Percentiles rank a stretch among this genome's conserved stretches.
Evolutionary conservation across 2,329 filamentous ascomycete genomes (phyloP).

Genomic region (Trichoderma polysporum): DNA sequence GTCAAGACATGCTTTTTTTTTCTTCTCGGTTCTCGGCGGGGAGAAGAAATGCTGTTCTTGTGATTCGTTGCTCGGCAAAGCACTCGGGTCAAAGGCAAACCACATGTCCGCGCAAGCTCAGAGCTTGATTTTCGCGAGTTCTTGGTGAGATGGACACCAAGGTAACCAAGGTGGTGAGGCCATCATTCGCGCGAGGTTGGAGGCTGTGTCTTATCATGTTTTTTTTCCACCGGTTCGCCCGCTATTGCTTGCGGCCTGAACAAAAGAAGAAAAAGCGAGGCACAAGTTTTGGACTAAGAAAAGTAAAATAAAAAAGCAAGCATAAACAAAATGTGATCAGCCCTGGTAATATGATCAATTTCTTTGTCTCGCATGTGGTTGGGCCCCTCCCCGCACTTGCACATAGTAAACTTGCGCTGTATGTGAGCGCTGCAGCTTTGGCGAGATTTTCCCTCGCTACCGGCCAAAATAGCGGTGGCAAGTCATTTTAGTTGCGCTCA

Average conservation of each 20-base stretch:
- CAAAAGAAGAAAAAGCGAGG: constrained; percentile 8
- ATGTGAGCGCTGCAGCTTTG: too few species aligned
- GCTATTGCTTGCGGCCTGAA: not conserved
- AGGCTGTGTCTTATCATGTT: not conserved
- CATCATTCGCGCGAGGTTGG: not conserved
- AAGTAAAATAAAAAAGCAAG: constrained; percentile 12
- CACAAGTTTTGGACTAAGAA: not conserved
- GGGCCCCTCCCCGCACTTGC: constrained; percentile 14
- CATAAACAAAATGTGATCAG: not conserved
- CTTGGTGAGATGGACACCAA: not conserved
- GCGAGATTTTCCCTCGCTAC: too few species aligned
- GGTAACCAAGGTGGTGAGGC: not conserved
- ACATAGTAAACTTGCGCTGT: too few species aligned
- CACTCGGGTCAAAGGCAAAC: not conserved
- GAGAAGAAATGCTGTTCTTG: not conserved
- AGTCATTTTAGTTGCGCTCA: too few species aligned
- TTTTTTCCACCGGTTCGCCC: not conserved
- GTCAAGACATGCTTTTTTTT: not conserved
- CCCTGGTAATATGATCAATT: constrained; percentile 9
- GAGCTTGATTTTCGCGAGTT: not conserved
- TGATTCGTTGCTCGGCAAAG: not conserved
- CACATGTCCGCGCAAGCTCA: not conserved
- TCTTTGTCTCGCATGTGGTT: constrained; percentile 5
- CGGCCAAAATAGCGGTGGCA: too few species aligned
- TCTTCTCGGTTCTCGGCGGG: not conserved